Conservation (phyloP, 2,329 filamentous ascomycete genomes). For the Aplosporella prunicola region DNA sequence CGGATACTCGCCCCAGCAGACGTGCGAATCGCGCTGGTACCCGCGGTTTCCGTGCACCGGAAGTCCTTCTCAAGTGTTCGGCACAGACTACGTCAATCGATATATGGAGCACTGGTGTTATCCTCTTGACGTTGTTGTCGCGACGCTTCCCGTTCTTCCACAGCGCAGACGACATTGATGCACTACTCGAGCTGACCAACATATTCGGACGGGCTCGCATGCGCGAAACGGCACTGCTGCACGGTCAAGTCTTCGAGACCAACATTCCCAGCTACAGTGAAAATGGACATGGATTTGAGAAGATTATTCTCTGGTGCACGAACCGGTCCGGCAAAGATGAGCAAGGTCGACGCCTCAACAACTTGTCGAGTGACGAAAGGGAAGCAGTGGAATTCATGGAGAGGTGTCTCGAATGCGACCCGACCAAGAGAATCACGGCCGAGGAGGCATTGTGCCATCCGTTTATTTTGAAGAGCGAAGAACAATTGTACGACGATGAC, state of each 20-base stretch:
- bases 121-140: slow-evolving; percentile 86
- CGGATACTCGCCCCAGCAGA: slow-evolving; percentile 76
- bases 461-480: slow-evolving; percentile 44
- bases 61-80: slow-evolving; percentile 95
- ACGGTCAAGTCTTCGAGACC: slow-evolving; percentile 87
- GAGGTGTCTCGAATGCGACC: slow-evolving; percentile 67
- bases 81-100: slow-evolving; percentile 88
- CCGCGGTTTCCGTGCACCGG: slow-evolving; percentile 87
- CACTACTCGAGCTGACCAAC: slow-evolving; percentile 92
- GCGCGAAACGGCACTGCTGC: slow-evolving; percentile 70
- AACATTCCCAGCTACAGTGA: slow-evolving; percentile 84
- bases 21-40: slow-evolving; percentile 93
- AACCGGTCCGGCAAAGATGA: slow-evolving; percentile 58
- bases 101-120: slow-evolving; percentile 95
- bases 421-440: slow-evolving; percentile 47
- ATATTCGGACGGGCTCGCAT: slow-evolving; percentile 84
- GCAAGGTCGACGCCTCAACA: slow-evolving; percentile 32
- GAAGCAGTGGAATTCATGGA: slow-evolving; percentile 64
- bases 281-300: slow-evolving; percentile 77
- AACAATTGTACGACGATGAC: slow-evolving; percentile 1
- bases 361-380: slow-evolving; percentile 58
- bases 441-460: slow-evolving; percentile 55
- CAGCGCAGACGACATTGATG: slow-evolving; percentile 94
- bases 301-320: slow-evolving; percentile 93
- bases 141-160: slow-evolving; percentile 97